Conservation (phyloP, 2,329 filamentous ascomycete species). For the Curvularia verruculosa region DNA sequence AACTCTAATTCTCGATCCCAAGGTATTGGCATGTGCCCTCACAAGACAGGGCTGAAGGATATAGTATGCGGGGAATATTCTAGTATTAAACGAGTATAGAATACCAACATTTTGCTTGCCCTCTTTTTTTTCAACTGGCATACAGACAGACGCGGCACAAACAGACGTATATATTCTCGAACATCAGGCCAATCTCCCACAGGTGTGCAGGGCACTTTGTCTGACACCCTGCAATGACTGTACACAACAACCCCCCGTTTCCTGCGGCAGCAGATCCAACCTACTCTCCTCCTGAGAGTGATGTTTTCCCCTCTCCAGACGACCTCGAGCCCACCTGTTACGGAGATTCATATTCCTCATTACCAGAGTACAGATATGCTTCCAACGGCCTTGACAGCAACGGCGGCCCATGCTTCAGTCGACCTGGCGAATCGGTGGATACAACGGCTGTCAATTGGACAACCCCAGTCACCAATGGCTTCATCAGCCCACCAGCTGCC, state of each 20-base stretch:
- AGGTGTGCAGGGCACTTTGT: not conserved
- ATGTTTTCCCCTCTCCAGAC: conserved; percentile 11
- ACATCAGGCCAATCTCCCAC: not conserved
- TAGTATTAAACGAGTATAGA: conserved; percentile 11
- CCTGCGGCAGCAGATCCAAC: conserved; percentile 1
- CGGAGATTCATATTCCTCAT: conserved; percentile 5
- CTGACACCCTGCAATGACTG: conserved; percentile 6
- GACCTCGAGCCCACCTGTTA: conserved; percentile 11
- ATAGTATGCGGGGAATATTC: conserved; percentile 6
- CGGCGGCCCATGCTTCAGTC: conserved; percentile 5
- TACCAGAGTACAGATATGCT: conserved; percentile 7
- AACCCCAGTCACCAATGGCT: conserved; percentile 7
- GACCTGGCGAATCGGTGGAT: conserved; percentile 3
- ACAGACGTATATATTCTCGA: not conserved
- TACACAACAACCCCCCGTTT: conserved; percentile 7
- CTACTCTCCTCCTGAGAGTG: conserved; percentile 16
- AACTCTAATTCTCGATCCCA: conserved; percentile 11
- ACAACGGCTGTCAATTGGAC: conserved; percentile 5
- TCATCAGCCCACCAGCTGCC: conserved; percentile 3
- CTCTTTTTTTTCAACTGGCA: not conserved
- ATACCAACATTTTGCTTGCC: not conserved
- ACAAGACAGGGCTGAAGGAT: conserved; percentile 6
- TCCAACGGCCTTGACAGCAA: conserved; percentile 1
- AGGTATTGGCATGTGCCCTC: conserved; percentile 10
- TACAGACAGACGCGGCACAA: not conserved